phyloP scores from a whole-genome alignment of 2,329 filamentous ascomycete species.

The Cytospora chrysosperma region DNA sequence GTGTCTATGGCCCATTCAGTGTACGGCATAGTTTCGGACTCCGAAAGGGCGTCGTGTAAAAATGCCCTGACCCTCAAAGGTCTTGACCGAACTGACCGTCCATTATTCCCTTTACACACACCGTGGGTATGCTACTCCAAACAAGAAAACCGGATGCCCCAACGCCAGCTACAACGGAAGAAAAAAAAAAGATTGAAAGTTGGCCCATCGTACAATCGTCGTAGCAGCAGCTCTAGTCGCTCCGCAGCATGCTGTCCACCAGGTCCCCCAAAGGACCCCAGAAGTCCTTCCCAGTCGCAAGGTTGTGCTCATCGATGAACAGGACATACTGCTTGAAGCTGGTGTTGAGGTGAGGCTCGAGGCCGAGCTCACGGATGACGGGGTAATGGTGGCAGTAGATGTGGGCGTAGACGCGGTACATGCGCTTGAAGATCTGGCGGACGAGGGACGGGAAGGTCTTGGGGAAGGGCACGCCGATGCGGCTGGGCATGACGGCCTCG shows the following conservation, averaged over 20 bases:
- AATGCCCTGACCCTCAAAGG: neutral
- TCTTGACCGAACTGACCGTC: neutral
- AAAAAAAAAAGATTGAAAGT: constrained; percentile 2
- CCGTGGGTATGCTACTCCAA: constrained; percentile 28
- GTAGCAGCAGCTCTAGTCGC: constrained; percentile 60
- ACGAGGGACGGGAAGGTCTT: constrained; percentile 87
- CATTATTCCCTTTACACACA: neutral
- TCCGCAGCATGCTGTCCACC: constrained; percentile 96
- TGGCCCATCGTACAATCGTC: constrained; percentile 2
- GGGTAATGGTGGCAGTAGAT: constrained; percentile 99
- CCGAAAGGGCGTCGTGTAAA: neutral
- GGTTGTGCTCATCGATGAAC: constrained; percentile 93
- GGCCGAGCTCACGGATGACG: constrained; percentile 87
- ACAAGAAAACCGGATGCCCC: constrained; percentile 24
- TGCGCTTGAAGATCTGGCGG: constrained; percentile 96
- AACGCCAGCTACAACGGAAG: constrained; percentile 23
- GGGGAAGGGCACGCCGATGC: constrained; percentile 92
- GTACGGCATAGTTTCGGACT: constrained; percentile 9
- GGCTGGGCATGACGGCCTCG: constrained; percentile 89
- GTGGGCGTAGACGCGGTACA: constrained; percentile 98
- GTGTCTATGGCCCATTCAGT: constrained; percentile 7
- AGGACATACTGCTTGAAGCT: constrained; percentile 99
- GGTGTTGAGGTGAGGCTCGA: constrained; percentile 97
- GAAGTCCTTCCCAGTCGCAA: constrained; percentile 93
- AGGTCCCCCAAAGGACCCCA: constrained; percentile 94